Base-by-base conservation (phyloP, 257 asterid species). In the Ligustrum vulgare region DNA sequence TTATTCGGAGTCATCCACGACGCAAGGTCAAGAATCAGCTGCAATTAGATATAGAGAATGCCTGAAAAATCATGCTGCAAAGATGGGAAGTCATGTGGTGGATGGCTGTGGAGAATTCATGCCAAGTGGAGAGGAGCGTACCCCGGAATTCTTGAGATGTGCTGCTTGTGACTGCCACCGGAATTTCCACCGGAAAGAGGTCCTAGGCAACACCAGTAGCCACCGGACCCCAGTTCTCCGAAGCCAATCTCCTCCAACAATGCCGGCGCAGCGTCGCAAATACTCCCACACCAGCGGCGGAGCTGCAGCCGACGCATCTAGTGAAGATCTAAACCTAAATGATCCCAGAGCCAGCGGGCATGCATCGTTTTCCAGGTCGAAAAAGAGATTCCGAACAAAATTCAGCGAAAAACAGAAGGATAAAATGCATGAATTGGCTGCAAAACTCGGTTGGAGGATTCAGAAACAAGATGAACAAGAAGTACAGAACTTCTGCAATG, bases 81-180 rank as follows among this genome's bases (percentile, higher is more conserved):
- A 68, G 83, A 82, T 79, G 77, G 98, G 97, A 2, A 88, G 86
- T 11, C 89, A 89, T 18, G 89, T 86, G 0, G 80, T 89, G 0
- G 98, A 94, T 31, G 98, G 98, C 12, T 94, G 98, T 49, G 94
- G 98, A 10, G 98, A 94, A 72, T 94, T 94, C 90, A 91, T 94
- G 98, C 93, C 97, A 0, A 60, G 88, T 22, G 97, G 94, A 3
- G 93, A 83, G 6, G 96, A 81, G 11, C 91, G 88, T 34, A 85
- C 98, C 49, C 80, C 71, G 32, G 97, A 83, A 33, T 72, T 84
- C 16, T 49, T 94, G 28, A 79, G 79, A 31, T 94, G 98, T 80
- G 98, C 96, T 45, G 97, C 97, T 67, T 94, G 98, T 77, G 88
- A 85, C 45, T 93, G 98, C 82, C 98, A 93, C 80, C 94, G 98